These are phyloP conservation scores for Exidia glandulosa DNA, from an alignment of 768 basidiomycete species.

Conservation along the genomic window DNA sequence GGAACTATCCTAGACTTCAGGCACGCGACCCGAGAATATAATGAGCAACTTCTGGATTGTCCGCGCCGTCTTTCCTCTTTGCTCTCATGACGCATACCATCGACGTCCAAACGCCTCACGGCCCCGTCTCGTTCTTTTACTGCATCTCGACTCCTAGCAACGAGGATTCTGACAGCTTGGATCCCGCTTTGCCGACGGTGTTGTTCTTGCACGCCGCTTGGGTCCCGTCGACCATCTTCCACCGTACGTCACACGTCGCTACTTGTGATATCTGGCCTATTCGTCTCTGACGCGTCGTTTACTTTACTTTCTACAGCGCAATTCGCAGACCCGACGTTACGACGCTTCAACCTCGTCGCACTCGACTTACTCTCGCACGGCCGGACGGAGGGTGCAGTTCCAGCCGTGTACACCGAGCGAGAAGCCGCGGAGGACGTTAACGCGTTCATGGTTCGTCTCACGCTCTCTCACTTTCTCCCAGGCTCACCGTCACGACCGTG, in stretches of 20 bases:
- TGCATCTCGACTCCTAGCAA: neutral
- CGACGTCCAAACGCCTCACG: neutral
- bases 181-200: neutral
- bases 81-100: no score
- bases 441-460: neutral
- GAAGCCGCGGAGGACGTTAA: neutral
- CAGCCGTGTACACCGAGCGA: neutral
- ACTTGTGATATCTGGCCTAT: no score
- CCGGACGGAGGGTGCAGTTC: neutral
- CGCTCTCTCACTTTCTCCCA: no score
- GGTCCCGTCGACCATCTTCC: neutral
- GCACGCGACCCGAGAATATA: no score
- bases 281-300: neutral
- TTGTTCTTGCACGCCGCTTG: neutral
- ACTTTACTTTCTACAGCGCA: neutral
- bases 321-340: neutral
- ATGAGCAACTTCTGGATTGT: no score
- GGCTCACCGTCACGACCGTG: no score
- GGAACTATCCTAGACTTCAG: no score
- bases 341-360: neutral
- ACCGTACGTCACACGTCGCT: neutral
- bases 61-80: no score
- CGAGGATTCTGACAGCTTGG: neutral
- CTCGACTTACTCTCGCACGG: neutral
- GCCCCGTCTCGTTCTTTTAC: neutral